These are phyloP conservation scores for Xylaria bambusicola DNA, from an alignment of 495 filamentous ascomycete species.

Conservation along the genomic window DNA sequence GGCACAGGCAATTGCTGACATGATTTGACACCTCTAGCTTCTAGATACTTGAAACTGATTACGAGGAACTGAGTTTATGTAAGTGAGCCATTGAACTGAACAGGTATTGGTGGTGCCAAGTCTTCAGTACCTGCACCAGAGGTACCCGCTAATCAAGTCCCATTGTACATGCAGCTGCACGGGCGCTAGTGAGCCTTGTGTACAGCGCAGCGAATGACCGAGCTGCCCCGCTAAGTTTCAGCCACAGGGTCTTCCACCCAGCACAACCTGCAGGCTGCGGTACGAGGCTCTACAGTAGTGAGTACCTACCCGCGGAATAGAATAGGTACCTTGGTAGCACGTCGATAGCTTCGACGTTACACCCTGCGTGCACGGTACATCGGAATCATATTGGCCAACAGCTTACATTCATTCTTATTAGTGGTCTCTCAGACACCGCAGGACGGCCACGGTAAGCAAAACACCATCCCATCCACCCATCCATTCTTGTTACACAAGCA, in stretches of 20 bases:
- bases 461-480: background rate
- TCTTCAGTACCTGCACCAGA: no score
- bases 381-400: background rate
- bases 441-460: constrained; percentile 16
- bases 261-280: background rate
- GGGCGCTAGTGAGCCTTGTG: background rate
- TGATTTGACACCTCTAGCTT: no score
- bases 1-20: no score
- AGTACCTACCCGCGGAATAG: background rate
- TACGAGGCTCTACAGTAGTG: constrained; percentile 10
- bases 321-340: no score
- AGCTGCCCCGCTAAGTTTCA: constrained; percentile 10
- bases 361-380: background rate
- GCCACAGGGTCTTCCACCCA: constrained; percentile 1
- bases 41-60: no score
- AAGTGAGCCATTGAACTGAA: no score
- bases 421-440: constrained; percentile 12
- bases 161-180: background rate
- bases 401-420: constrained; percentile 8
- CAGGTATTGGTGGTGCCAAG: no score
- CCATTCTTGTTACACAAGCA: no score
- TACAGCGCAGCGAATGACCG: background rate
- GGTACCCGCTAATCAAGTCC: no score
- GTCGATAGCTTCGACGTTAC: constrained; percentile 8
- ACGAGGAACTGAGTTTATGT: no score